A percentile compares a stretch with the other conserved stretches of the same genome.
These are phyloP conservation scores for Sclerotinia spermophila DNA, from an alignment of 2,329 filamentous ascomycete genomes.

Conservation along the genomic window DNA sequence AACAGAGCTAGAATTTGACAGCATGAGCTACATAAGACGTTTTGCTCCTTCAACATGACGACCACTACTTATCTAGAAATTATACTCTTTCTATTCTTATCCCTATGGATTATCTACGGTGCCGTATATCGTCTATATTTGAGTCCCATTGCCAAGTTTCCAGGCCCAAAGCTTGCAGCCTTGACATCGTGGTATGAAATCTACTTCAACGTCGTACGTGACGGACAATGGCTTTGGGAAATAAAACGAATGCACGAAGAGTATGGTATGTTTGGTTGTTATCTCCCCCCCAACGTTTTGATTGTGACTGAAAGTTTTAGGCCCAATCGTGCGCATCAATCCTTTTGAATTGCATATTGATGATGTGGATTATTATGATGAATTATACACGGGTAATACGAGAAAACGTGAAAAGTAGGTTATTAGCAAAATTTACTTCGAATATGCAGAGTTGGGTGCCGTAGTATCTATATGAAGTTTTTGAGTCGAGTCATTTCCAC, in stretches of 20 bases:
- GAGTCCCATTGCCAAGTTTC: constrained; percentile 37
- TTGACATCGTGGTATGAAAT: constrained; percentile 33
- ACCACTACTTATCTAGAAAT: not conserved
- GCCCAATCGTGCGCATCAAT: constrained; percentile 15
- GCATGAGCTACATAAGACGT: not conserved
- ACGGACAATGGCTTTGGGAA: constrained; percentile 43
- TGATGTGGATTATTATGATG: constrained; percentile 39
- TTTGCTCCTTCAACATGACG: not conserved
- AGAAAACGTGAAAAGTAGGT: constrained; percentile 24
- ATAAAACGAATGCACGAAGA: constrained; percentile 43
- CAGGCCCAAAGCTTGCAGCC: constrained; percentile 37
- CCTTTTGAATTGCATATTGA: constrained; percentile 42
- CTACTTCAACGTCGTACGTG: constrained; percentile 44
- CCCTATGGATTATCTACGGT: constrained; percentile 13
- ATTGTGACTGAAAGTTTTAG: not conserved
- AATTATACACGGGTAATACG: constrained; percentile 37
- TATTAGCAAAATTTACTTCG: not conserved
- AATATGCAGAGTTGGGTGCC: not conserved
- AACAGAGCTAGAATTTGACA: not conserved
- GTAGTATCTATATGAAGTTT: no score
- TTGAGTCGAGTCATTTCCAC: not conserved
- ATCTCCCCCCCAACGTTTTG: constrained; percentile 19
- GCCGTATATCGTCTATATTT: constrained; percentile 35
- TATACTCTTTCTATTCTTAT: not conserved
- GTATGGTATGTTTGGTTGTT: constrained; percentile 40